Conservation (phyloP, 257 asterid genomes). For the Solanum corneliomulleri region DNA sequence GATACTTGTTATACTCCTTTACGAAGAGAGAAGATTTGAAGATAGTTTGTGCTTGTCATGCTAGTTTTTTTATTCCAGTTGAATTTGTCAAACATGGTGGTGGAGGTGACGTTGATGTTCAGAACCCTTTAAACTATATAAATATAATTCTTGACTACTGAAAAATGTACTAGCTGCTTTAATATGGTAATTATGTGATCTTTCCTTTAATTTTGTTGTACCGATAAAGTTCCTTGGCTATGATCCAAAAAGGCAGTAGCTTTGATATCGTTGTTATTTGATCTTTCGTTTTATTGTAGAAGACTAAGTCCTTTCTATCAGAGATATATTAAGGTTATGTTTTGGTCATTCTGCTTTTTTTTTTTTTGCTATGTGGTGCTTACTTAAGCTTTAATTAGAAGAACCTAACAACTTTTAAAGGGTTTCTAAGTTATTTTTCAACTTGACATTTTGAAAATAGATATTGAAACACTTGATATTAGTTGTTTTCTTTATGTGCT, state of each 20-base stretch:
- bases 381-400: background rate
- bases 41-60: conserved; percentile 82
- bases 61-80: conserved; percentile 50
- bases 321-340: background rate
- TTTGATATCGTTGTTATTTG: too few relatives aligned
- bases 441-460: background rate
- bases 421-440: background rate
- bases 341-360: background rate
- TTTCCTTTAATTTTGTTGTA: too few relatives aligned
- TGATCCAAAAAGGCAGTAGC: too few relatives aligned
- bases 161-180: background rate
- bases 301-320: background rate
- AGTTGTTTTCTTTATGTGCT: background rate
- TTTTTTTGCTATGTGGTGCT: too few relatives aligned
- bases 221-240: too few relatives aligned
- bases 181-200: background rate
- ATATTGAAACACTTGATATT: background rate
- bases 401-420: background rate
- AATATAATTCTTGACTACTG: conserved; percentile 13
- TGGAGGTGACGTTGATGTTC: conserved; percentile 30
- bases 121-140: conserved; percentile 62
- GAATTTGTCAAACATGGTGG: conserved; percentile 78
- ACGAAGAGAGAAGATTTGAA: conserved; percentile 53
- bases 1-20: conserved; percentile 45
- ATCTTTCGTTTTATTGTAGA: too few relatives aligned